Conservation (phyloP, 139 green algal species). For the Edaphochlamys debaryana region DNA sequence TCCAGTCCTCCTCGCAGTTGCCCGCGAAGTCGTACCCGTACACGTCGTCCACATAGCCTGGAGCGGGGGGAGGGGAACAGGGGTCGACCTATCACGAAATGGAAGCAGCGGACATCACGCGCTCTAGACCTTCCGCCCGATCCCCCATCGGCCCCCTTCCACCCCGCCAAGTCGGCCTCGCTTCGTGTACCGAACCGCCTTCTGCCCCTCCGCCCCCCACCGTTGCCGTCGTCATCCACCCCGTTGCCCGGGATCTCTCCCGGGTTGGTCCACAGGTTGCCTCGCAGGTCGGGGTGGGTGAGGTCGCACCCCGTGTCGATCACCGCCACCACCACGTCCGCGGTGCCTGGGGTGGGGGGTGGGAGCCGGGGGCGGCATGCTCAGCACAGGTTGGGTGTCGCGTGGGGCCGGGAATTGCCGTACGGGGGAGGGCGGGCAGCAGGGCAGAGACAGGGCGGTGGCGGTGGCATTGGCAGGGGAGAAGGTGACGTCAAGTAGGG, state of each 20-base stretch:
- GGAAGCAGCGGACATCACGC: not conserved
- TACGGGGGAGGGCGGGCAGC: too few species aligned
- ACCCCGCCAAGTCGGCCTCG: not conserved
- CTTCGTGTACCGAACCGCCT: not conserved
- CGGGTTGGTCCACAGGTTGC: slow-evolving; percentile 72
- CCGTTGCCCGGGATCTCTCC: slow-evolving; percentile 67
- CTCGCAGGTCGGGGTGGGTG: slow-evolving; percentile 70
- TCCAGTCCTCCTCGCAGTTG: not conserved
- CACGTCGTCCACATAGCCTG: slow-evolving; percentile 26
- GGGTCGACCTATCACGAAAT: not conserved
- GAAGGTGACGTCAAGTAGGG: too few species aligned
- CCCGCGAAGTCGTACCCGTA: slow-evolving; percentile 32
- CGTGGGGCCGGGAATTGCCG: too few species aligned
- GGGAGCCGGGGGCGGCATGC: not conserved
- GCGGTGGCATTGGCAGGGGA: not conserved
- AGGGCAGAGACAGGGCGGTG: too few species aligned
- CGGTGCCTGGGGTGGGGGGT: not conserved
- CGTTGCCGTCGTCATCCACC: slow-evolving; percentile 77
- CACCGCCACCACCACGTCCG: slow-evolving; percentile 72
- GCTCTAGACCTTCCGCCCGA: too few species aligned
- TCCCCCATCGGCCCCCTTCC: not conserved
- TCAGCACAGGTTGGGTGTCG: not conserved
- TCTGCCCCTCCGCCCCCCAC: slow-evolving; percentile 30
- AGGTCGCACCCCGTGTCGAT: slow-evolving; percentile 79
- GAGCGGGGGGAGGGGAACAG: too few species aligned